Evolutionary conservation across 164 flowering plant species (phyloP).

Genomic region (Litsea cubeba): DNA sequence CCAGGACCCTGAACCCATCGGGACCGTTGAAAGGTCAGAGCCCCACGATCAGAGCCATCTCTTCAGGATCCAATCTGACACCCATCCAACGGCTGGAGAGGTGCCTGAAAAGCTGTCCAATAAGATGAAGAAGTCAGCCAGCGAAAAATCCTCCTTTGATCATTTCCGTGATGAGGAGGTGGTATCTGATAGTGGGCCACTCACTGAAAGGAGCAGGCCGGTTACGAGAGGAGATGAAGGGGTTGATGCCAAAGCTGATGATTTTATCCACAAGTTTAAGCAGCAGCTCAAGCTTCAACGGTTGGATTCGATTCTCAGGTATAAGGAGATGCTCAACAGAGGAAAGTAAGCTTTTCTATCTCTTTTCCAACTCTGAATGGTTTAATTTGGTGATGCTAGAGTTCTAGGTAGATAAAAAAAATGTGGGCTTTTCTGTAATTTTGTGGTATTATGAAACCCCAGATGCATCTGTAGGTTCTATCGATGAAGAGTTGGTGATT

Average conservation of each 20-base stretch:
- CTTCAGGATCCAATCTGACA: conserved; percentile 8
- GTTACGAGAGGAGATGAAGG: conserved; percentile 24
- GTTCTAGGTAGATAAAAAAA: too few relatives aligned
- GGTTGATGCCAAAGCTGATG: conserved; percentile 52
- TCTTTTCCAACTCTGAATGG: too few relatives aligned
- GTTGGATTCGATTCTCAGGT: conserved; percentile 37
- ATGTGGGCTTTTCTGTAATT: too few relatives aligned
- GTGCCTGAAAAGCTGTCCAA: conserved; percentile 10
- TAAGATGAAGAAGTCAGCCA: conserved; percentile 33
- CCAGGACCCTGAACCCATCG: not conserved
- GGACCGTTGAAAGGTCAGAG: not conserved
- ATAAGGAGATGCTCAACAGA: conserved; percentile 32
- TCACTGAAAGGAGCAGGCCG: conserved; percentile 8
- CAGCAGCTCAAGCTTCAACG: conserved; percentile 52
- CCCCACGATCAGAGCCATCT: not conserved
- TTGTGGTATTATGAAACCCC: too few relatives aligned
- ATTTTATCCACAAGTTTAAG: conserved; percentile 49
- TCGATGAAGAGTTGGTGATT: too few relatives aligned
- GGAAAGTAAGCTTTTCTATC: conserved; percentile 1
- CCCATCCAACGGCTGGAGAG: conserved; percentile 5
- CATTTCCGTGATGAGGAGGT: conserved; percentile 15
- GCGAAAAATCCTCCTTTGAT: conserved; percentile 11
- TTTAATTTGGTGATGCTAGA: too few relatives aligned
- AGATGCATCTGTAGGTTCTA: too few relatives aligned
- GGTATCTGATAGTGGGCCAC: conserved; percentile 19